These are phyloP conservation scores for Talaromyces amestolkiae DNA, from an alignment of 2,329 filamentous ascomycete species.

Conservation along the genomic window DNA sequence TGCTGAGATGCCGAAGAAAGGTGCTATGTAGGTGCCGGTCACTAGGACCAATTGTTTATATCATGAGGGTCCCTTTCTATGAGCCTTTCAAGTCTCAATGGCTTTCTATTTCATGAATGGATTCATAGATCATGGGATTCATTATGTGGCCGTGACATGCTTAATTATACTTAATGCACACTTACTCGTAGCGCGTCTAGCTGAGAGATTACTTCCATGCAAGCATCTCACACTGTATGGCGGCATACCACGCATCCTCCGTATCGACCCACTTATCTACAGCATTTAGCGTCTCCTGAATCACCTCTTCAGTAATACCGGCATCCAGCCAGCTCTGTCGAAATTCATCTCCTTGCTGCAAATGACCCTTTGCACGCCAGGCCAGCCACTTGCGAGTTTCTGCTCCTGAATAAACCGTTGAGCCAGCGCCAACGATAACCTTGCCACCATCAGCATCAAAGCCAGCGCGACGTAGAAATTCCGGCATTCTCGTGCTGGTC, in stretches of 20 bases:
- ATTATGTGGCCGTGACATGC: neutral
- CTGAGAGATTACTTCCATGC: conserved; percentile 38
- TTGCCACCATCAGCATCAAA: conserved; percentile 30
- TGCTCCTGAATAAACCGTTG: conserved; percentile 27
- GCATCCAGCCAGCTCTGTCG: conserved; percentile 37
- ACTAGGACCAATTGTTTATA: no score
- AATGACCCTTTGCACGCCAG: conserved; percentile 27
- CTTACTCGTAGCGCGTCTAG: neutral
- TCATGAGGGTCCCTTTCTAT: no score
- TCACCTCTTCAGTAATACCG: conserved; percentile 38
- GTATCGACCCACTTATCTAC: conserved; percentile 36
- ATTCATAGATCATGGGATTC: neutral
- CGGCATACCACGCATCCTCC: conserved; percentile 41
- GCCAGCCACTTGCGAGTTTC: conserved; percentile 32
- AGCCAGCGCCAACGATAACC: conserved; percentile 31
- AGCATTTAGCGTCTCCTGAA: conserved; percentile 32
- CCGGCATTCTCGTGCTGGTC: conserved; percentile 30
- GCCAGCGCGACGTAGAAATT: conserved; percentile 31
- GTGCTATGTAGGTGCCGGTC: no score
- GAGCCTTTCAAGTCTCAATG: no score
- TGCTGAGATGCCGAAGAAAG: no score
- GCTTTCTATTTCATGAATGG: no score
- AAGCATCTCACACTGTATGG: conserved; percentile 40
- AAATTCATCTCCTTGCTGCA: conserved; percentile 33
- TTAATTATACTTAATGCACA: neutral